Percentiles rank a stretch among this genome's conserved stretches.
Evolutionary conservation across 495 filamentous ascomycete genomes (phyloP).

Genomic region (Parathielavia hyrcaniae): DNA sequence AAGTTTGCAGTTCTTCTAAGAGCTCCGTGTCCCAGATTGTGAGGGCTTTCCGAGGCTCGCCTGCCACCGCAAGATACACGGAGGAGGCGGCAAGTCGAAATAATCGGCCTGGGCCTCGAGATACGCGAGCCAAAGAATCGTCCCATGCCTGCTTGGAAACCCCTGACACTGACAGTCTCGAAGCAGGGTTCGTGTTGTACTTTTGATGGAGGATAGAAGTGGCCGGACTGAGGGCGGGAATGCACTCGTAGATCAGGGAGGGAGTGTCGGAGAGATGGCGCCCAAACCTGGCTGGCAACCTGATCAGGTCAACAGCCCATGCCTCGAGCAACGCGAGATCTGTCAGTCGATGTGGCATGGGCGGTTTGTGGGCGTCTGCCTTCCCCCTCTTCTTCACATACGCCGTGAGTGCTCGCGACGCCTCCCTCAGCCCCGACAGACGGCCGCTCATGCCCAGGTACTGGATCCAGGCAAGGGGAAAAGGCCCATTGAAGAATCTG

Average conservation of each 20-base stretch:
- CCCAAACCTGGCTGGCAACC: slow-evolving; percentile 6
- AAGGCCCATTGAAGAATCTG: slow-evolving; percentile 8
- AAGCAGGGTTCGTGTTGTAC: slow-evolving; percentile 4
- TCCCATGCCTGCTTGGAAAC: slow-evolving; percentile 1
- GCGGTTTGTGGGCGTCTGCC: background rate
- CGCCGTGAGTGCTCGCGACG: background rate
- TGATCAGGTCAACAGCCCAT: slow-evolving; percentile 15
- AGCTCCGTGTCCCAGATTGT: slow-evolving; percentile 6
- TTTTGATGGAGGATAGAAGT: slow-evolving; percentile 11
- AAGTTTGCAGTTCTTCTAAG: background rate
- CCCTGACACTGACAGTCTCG: slow-evolving; percentile 1
- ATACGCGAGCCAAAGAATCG: slow-evolving; percentile 9
- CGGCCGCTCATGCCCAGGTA: slow-evolving; percentile 14
- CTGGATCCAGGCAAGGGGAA: slow-evolving; percentile 15
- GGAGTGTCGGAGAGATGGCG: slow-evolving; percentile 4
- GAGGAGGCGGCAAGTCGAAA: background rate
- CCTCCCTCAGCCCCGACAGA: slow-evolving; percentile 1
- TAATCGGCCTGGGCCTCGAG: background rate
- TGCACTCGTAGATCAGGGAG: slow-evolving; percentile 7
- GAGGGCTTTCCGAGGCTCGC: background rate
- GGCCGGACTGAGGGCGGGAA: slow-evolving; percentile 10
- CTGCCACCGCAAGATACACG: background rate
- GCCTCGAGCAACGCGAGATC: background rate
- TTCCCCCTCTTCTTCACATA: background rate
- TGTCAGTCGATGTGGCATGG: background rate